Conservation (phyloP, 73 alveolate genomes). For the Tetrahymena thermophila region DNA sequence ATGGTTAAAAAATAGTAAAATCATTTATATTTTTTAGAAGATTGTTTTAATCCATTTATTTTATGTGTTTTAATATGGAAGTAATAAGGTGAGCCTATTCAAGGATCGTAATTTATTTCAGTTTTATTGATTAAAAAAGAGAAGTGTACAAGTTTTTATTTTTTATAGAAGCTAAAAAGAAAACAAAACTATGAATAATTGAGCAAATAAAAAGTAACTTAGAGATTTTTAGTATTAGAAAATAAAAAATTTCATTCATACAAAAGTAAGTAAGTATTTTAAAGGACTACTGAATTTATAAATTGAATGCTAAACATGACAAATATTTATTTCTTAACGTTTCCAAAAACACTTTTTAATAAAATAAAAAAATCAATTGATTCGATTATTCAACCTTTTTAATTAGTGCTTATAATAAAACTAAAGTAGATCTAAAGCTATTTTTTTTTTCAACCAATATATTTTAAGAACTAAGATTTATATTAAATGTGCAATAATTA, state of each 20-base stretch:
- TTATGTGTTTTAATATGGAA: no score
- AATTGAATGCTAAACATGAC: background rate
- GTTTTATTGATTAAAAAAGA: background rate
- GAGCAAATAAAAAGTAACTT: no score
- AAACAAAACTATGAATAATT: background rate
- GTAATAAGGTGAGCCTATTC: background rate
- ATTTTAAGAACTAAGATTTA: background rate
- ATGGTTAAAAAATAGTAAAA: no score
- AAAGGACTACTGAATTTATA: background rate
- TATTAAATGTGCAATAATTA: background rate
- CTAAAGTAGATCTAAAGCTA: background rate
- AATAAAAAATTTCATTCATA: no score
- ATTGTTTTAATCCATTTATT: no score
- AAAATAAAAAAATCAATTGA: background rate
- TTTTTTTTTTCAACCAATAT: background rate
- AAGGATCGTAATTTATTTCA: background rate
- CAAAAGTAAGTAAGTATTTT: background rate
- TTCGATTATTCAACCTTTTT: background rate
- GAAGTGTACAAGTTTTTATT: background rate
- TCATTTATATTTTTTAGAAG: no score
- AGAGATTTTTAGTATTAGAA: no score
- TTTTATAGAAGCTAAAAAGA: background rate
- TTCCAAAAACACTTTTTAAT: no score
- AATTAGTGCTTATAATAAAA: background rate
- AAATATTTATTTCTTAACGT: no score